Evolutionary conservation across 2,329 filamentous ascomycete species (phyloP), one percentile per base, ranked within the genome.

Genomic region (Fusarium pseudograminearum): DNA sequence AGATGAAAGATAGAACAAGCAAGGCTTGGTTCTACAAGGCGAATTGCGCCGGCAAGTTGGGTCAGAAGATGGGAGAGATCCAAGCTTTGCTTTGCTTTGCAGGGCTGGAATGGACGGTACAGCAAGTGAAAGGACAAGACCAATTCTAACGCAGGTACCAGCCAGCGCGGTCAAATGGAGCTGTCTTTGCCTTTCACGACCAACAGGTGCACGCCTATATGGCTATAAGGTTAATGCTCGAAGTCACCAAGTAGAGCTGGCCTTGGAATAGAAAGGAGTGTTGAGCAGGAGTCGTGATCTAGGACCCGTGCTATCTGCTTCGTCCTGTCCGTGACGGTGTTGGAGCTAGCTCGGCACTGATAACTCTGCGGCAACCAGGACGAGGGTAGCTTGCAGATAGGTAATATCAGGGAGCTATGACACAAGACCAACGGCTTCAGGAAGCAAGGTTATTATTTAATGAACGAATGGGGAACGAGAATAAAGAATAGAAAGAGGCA

Each of bases 141-240:
- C 47, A 56, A 61, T 57, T 60, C 50, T 55, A 57, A 69, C 67
- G 66, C 67, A 67, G 67, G 67, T 70, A 66, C 67, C 67, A 69
- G 66, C 66, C 67, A 53, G 61, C 56, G 61, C 36, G 54, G 47
- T 65, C 46, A 42, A 50, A 41, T 48, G 46, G 52, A 70, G 62
- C 63, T 42, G 42, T 24, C 42, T 34, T 58, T 28, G 40, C 54
- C 45, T 31, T 67, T 50, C 60, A 52, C 62, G 50, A 59, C 34
- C 38, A 62, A 42, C 42, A 44, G 30, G 38, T 20, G 42, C 20
- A 41, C 18, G 52, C 57, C 53, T 47, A 50, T 58, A 51, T 62
- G 57, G 42, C 64, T 67, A 51, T 51, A 40, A 36, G 59, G 36
- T 22, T 24, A 33, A 62, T 51, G 38, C 41, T 47, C 57, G 34